These are phyloP conservation scores for Hyphopichia pseudoburtonii DNA, from an alignment of 1,139 yeast genomes.

Conservation along the genomic window DNA sequence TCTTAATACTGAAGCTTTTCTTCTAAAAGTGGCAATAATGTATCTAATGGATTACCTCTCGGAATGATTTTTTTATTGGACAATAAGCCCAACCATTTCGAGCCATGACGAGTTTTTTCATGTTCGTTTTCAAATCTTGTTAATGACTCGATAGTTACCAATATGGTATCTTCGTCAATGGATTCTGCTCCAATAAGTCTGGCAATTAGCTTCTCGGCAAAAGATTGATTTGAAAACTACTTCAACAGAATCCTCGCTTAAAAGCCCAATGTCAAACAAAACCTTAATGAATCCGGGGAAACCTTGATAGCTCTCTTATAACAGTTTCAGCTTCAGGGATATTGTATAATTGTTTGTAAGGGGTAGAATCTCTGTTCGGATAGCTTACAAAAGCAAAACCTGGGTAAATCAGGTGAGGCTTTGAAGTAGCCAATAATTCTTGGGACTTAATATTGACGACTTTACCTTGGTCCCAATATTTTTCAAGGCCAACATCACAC, in stretches of 20 bases:
- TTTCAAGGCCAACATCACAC: constrained; percentile 92
- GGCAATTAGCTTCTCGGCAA: constrained; percentile 89
- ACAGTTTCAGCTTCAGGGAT: constrained; percentile 98
- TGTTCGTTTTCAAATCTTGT: constrained; percentile 78
- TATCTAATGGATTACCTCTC: constrained; percentile 92
- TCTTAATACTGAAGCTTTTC: constrained; percentile 93
- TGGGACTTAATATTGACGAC: constrained; percentile 79
- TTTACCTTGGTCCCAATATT: constrained; percentile 89
- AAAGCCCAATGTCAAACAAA: constrained; percentile 89
- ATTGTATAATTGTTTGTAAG: constrained; percentile 83
- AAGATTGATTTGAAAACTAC: constrained; percentile 58
- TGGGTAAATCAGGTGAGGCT: constrained; percentile 93
- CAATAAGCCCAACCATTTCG: constrained; percentile 92
- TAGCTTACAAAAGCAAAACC: constrained; percentile 94
- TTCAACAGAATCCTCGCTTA: constrained; percentile 70
- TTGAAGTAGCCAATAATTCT: constrained; percentile 91
- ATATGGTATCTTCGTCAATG: constrained; percentile 64
- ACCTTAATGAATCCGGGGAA: constrained; percentile 98
- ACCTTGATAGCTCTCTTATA: constrained; percentile 96
- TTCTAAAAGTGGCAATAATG: constrained; percentile 94
- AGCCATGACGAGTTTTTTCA: constrained; percentile 86
- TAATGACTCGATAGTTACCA: constrained; percentile 71
- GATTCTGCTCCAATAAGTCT: constrained; percentile 74
- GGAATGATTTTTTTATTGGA: constrained; percentile 75
- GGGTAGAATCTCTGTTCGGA: constrained; percentile 97